Conservation (phyloP, 139 green algal species). For the Marvania coccoides region DNA sequence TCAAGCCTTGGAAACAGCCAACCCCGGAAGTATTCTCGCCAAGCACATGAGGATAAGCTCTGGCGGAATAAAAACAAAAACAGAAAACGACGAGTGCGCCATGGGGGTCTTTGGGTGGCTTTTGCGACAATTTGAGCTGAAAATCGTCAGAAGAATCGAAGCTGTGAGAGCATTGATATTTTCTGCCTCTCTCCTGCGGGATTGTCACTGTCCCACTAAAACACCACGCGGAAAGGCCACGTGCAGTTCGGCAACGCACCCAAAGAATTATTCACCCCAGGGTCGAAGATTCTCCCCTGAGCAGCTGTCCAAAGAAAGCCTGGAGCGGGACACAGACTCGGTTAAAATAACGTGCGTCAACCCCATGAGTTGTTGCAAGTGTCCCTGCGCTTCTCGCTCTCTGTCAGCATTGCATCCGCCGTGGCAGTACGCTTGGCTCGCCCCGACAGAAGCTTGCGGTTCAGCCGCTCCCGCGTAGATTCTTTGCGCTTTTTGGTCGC, state of each 20-base stretch:
- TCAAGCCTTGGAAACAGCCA: not conserved
- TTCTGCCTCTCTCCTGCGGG: too few relatives aligned
- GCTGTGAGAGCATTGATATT: too few relatives aligned
- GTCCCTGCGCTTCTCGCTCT: conserved; percentile 6
- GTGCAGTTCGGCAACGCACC: not conserved
- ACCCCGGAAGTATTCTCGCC: not conserved
- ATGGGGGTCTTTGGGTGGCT: too few relatives aligned
- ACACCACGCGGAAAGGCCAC: too few relatives aligned
- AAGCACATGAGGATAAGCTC: not conserved
- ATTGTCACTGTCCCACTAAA: too few relatives aligned
- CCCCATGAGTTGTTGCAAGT: conserved; percentile 10
- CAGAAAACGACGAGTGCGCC: too few relatives aligned
- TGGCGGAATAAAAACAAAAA: too few relatives aligned
- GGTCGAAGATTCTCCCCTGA: not conserved
- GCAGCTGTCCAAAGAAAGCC: not conserved
- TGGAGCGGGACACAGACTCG: too few relatives aligned
- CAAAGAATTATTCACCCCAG: not conserved
- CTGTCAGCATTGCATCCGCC: not conserved
- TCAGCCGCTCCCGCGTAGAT: conserved; percentile 2
- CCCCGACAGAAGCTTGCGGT: conserved; percentile 9
- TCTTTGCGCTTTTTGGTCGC: not conserved
- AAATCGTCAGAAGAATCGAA: too few relatives aligned
- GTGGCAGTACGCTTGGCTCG: not conserved
- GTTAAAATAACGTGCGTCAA: too few relatives aligned
- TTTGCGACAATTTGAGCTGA: too few relatives aligned